A percentile compares a stretch with the other conserved stretches of the same genome.
phyloP scores from a whole-genome alignment of 1,284 basidiomycete genomes.

The Cryptococcus neoformans region DNA sequence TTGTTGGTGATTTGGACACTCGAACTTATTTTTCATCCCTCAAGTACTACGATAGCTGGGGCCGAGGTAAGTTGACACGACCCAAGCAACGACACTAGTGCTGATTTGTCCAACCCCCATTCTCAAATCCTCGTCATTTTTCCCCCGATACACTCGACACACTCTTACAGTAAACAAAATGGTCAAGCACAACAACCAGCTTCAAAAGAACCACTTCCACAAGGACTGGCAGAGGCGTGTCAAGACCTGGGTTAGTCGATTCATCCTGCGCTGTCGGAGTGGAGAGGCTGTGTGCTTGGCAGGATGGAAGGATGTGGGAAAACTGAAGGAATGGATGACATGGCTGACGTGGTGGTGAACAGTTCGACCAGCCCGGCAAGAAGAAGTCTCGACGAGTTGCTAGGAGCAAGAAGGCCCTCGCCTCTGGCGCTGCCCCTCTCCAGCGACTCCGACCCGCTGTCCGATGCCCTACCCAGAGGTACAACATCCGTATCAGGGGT shows the following conservation, averaged over 20 bases:
- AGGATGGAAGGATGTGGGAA: not conserved
- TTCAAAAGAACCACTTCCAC: conserved; percentile 53
- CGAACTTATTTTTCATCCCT: not conserved
- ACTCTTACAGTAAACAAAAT: conserved; percentile 14
- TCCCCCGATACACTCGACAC: not conserved
- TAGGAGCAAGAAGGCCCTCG: conserved; percentile 86
- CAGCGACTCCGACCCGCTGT: conserved; percentile 94
- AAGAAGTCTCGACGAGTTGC: conserved; percentile 95
- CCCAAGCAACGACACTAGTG: not conserved
- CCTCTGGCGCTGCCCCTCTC: conserved; percentile 89
- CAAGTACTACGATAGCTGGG: conserved; percentile 6
- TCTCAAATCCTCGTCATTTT: too few relatives aligned
- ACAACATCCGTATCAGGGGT: conserved; percentile 93
- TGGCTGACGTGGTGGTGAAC: conserved; percentile 57
- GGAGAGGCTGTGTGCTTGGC: not conserved
- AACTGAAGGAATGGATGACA: not conserved
- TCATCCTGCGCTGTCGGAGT: not conserved
- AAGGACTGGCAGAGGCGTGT: conserved; percentile 78
- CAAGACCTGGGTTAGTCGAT: conserved; percentile 40
- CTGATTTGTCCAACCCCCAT: not conserved
- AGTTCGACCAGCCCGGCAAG: conserved; percentile 99
- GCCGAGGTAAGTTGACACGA: conserved; percentile 9
- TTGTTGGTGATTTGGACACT: too few relatives aligned
- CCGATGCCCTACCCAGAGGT: conserved; percentile 92
- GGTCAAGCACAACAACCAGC: conserved; percentile 44